phyloP scores from a whole-genome alignment of 352 stramenopile species.

The Phytophthora quininea region DNA sequence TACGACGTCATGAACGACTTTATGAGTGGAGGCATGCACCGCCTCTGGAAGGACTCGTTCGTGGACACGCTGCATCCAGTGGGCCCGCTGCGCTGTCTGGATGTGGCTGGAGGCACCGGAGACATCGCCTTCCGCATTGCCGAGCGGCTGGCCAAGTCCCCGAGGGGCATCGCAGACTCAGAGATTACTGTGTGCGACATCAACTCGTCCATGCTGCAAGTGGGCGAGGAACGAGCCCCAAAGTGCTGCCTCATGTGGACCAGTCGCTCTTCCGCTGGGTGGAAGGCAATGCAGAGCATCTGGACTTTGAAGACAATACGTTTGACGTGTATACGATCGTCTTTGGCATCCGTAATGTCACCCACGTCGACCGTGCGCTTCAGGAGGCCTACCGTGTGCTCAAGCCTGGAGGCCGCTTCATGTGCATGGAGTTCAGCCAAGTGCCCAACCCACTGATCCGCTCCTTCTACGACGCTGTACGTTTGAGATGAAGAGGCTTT shows the following conservation, averaged over 20 bases:
- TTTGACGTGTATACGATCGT: slow-evolving; percentile 99
- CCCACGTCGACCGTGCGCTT: slow-evolving; percentile 96
- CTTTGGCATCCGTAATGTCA: slow-evolving; percentile 99
- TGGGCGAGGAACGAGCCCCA: slow-evolving; percentile 91
- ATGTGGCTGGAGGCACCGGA: slow-evolving; percentile 98
- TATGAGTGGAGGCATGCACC: slow-evolving; percentile 96
- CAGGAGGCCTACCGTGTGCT: slow-evolving; percentile 96
- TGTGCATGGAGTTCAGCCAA: slow-evolving; percentile 98
- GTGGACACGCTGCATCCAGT: slow-evolving; percentile 86
- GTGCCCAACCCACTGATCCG: slow-evolving; percentile 93
- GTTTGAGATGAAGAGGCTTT: slow-evolving; percentile 13
- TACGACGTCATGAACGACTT: slow-evolving; percentile 99
- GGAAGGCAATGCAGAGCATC: slow-evolving; percentile 96
- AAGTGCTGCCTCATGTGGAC: slow-evolving; percentile 68
- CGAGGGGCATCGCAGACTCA: slow-evolving; percentile 41
- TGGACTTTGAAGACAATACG: slow-evolving; percentile 94
- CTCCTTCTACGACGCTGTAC: slow-evolving; percentile 93
- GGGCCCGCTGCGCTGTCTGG: slow-evolving; percentile 83
- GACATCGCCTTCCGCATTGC: slow-evolving; percentile 99
- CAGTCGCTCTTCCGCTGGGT: slow-evolving; percentile 85
- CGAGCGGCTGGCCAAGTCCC: slow-evolving; percentile 57
- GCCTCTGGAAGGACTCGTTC: slow-evolving; percentile 98
- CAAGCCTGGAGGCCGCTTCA: slow-evolving; percentile 95
- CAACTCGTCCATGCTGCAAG: slow-evolving; percentile 98
- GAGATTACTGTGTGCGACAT: slow-evolving; percentile 98